Percentiles rank a stretch among this genome's conserved stretches.
Evolutionary conservation across 176 grass and related monocot genomes (phyloP).

Genomic region (Oryza rufipogon): DNA sequence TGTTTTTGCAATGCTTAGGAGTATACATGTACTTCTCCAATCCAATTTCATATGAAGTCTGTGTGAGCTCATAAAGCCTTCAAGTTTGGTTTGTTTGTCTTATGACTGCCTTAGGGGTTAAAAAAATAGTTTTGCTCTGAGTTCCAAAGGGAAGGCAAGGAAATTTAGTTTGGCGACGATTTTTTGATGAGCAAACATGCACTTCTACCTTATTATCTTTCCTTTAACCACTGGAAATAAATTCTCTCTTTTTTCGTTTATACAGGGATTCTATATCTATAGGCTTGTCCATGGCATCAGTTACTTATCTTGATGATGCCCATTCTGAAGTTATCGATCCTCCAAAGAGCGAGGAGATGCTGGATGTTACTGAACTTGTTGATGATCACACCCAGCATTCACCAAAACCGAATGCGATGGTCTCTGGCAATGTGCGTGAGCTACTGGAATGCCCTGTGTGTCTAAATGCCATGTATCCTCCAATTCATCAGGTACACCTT

Average conservation of each 20-base stretch:
- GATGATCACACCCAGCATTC: slow-evolving; percentile 63
- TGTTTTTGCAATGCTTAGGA: not conserved
- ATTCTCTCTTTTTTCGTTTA: not conserved
- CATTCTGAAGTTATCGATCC: slow-evolving; percentile 70
- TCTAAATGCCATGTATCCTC: slow-evolving; percentile 97
- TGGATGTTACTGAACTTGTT: slow-evolving; percentile 73
- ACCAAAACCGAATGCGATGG: slow-evolving; percentile 75
- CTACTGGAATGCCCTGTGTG: slow-evolving; percentile 96
- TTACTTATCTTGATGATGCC: slow-evolving; percentile 72
- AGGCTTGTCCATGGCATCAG: slow-evolving; percentile 63
- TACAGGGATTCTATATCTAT: slow-evolving; percentile 30
- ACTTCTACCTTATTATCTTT: not conserved
- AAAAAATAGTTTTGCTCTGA: slow-evolving; percentile 5
- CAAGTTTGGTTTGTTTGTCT: not conserved
- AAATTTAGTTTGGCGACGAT: not conserved
- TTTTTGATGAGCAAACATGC: not conserved
- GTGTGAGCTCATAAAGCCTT: slow-evolving; percentile 5
- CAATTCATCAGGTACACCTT: slow-evolving; percentile 90
- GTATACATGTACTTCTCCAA: not conserved
- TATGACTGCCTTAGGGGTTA: not conserved
- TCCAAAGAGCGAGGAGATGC: slow-evolving; percentile 74
- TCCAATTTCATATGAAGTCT: not conserved
- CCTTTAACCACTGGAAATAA: slow-evolving; percentile 17
- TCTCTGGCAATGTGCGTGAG: slow-evolving; percentile 79
- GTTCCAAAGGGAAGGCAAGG: not conserved